phyloP scores from a whole-genome alignment of 768 basidiomycete genomes.

The Russula emetica region DNA sequence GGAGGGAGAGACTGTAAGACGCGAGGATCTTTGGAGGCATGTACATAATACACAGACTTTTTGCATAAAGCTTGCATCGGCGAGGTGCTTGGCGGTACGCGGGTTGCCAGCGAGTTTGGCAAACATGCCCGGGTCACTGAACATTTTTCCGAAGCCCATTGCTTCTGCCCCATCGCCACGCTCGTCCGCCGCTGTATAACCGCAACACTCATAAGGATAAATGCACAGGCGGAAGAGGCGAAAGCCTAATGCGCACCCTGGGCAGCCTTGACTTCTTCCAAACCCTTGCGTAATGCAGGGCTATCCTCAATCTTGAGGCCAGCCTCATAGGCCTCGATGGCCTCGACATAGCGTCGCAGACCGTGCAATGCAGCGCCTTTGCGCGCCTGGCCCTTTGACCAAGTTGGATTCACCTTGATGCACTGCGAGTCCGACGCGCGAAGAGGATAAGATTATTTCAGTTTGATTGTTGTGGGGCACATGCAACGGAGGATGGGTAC shows the following conservation, averaged over 20 bases:
- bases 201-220: neutral
- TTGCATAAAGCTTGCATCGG: constrained; percentile 77
- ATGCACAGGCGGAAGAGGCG: neutral
- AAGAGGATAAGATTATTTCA: neutral
- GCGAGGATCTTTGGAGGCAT: neutral
- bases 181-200: constrained; percentile 37
- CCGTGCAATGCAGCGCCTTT: constrained; percentile 95
- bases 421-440: constrained; percentile 47
- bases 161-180: constrained; percentile 43
- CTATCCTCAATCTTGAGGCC: constrained; percentile 82
- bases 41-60: constrained; percentile 40
- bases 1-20: neutral
- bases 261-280: constrained; percentile 84
- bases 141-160: constrained; percentile 67
- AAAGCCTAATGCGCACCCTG: constrained; percentile 48
- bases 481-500: constrained; percentile 25
- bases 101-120: constrained; percentile 85
- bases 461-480: neutral
- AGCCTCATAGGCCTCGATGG: constrained; percentile 75
- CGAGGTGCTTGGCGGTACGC: constrained; percentile 75
- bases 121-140: constrained; percentile 78
- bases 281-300: constrained; percentile 76
- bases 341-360: constrained; percentile 69
- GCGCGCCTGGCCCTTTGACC: constrained; percentile 88
- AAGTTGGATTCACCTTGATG: constrained; percentile 69